Base-by-base conservation (phyloP, 345 rosid species). In the Arabidopsis thaliana region DNA sequence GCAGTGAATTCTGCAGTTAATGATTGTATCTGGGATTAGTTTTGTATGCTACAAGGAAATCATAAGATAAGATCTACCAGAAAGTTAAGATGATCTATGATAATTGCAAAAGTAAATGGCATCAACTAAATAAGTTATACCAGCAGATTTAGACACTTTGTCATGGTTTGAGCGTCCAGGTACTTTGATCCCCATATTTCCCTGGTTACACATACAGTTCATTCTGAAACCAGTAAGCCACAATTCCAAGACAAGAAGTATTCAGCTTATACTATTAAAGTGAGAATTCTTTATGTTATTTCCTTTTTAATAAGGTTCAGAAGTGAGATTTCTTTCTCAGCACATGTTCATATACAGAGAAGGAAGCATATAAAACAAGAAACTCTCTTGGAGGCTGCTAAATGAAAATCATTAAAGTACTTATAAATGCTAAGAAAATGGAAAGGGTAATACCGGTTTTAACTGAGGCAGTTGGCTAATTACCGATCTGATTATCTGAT, bases 401-500 rank as follows among this genome's bases (percentile, higher is more conserved):
- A 34, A 44, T 2, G 49, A 45, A 45, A 45, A 11, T 12, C 42
- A 57, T 32, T 13, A n/a, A 58, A 58, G 57, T 14, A 59, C 11
- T 1, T 69, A 57, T 45, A 22, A 30, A 42, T 11, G 53, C 45
- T 58, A 37, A 59, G 28, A 50, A 25, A n/a, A 24, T 5, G 49
- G 67, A 24, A 49, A 48, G 22, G 23, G 22, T 69, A 28, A 33
- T 75, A 87, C 98, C 96, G 84, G 85, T 42, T 86, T 85, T 76
- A 85, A 7, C 13, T 20, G 41, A 3, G 1, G 25, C 41, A 55
- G 48, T 73, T 85, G 79, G 33, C 52, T 52, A 40, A 82, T 78
- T 33, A 93, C 88, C 85, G 78, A 22, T 79, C 79, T 85, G 37
- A 83, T 76, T 85, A 77, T 86, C 80, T 83, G 87, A 36, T 88